These are phyloP conservation scores for Cryptosporidium viatorum DNA, from an alignment of 169 alveolate genomes.

Conservation along the genomic window DNA sequence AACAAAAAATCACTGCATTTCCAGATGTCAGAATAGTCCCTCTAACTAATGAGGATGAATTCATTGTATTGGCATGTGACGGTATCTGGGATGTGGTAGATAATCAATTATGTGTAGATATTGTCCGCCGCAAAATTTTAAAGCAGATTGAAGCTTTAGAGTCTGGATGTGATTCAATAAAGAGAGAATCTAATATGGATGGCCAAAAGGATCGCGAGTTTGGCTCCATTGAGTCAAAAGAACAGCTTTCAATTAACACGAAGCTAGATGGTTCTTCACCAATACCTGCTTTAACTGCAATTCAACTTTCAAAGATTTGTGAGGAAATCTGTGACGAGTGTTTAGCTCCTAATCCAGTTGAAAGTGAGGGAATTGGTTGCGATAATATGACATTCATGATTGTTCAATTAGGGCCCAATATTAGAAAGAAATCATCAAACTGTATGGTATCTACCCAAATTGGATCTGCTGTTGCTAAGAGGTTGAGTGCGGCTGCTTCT, in stretches of 20 bases:
- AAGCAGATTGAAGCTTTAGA: conserved; percentile 61
- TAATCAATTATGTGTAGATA: conserved; percentile 92
- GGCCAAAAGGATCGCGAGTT: conserved; percentile 1
- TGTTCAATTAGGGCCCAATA: conserved; percentile 82
- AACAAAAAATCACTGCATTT: conserved; percentile 93
- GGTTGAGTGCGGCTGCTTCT: conserved; percentile 40
- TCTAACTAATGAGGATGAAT: conserved; percentile 90
- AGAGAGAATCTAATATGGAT: conserved; percentile 30
- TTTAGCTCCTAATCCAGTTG: conserved; percentile 87
- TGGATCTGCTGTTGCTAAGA: conserved; percentile 59
- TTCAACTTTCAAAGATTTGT: conserved; percentile 83
- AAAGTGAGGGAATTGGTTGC: conserved; percentile 92
- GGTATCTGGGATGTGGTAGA: conserved; percentile 98
- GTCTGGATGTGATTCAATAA: not conserved
- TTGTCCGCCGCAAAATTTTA: conserved; percentile 79
- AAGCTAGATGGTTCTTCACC: conserved; percentile 52
- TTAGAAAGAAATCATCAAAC: conserved; percentile 70
- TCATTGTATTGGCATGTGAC: conserved; percentile 98
- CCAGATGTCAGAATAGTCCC: conserved; percentile 93
- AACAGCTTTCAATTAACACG: conserved; percentile 14
- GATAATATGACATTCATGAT: conserved; percentile 94
- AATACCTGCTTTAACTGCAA: conserved; percentile 60
- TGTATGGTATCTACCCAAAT: conserved; percentile 42
- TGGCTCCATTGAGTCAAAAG: conserved; percentile 37
- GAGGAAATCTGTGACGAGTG: conserved; percentile 91